Conservation (phyloP, 176 grass and related monocot genomes). For the Pharus latifolius region DNA sequence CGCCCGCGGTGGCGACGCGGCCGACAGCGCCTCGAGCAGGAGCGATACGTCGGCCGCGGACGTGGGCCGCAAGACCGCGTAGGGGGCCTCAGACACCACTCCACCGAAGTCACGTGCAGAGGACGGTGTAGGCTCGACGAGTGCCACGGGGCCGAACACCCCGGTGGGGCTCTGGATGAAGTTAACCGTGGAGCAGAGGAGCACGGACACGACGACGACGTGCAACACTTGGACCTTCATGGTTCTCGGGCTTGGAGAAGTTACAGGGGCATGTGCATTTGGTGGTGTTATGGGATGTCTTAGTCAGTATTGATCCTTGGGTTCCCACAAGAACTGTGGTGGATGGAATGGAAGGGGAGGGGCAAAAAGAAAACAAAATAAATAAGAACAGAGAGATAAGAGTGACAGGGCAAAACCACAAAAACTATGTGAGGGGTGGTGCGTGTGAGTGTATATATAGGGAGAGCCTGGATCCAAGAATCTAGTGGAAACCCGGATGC, state of each 20-base stretch:
- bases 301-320: constrained; percentile 26
- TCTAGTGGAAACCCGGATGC: constrained; percentile 22
- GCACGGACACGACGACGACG: constrained; percentile 21
- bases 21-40: constrained; percentile 48
- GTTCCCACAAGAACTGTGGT: constrained; percentile 35
- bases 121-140: constrained; percentile 28
- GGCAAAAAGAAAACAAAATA: background rate
- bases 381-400: background rate
- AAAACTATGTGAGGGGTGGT: background rate
- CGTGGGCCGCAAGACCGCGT: constrained; percentile 39
- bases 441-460: background rate
- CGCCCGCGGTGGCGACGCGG: background rate
- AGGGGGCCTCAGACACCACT: constrained; percentile 37
- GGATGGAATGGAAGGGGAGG: background rate
- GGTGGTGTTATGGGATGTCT: background rate
- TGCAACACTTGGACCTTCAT: constrained; percentile 17
- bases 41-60: constrained; percentile 48
- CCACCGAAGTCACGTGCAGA: constrained; percentile 58
- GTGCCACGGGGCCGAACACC: constrained; percentile 31
- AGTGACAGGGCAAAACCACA: background rate
- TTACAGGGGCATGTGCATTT: constrained; percentile 7
- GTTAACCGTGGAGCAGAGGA: constrained; percentile 36
- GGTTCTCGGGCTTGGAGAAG: background rate
- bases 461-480: constrained; percentile 13
- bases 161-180: constrained; percentile 79